Conservation (phyloP, 1,139 yeast genomes). For the Kluyveromyces sp. region DNA sequence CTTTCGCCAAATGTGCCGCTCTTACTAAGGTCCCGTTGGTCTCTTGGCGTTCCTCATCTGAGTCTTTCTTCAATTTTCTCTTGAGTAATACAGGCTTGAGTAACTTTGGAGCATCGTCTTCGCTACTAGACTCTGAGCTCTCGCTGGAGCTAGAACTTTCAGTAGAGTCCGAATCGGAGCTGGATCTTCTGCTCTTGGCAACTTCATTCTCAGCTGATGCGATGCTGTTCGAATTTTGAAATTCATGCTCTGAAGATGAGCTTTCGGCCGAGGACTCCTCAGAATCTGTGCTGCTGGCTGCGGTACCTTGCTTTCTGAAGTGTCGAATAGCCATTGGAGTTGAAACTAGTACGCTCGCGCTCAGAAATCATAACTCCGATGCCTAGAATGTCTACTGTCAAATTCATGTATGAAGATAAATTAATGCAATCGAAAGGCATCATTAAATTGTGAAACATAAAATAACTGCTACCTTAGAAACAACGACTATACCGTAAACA, state of each 20-base stretch:
- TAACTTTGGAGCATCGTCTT: slow-evolving; percentile 9
- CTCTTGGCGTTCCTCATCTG: slow-evolving; percentile 6
- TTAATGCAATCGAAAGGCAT: too few species aligned
- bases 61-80: slow-evolving; percentile 2
- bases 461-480: too few species aligned
- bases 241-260: background rate
- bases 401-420: too few species aligned
- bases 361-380: too few species aligned
- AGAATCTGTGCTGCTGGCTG: background rate
- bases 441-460: background rate
- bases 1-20: slow-evolving; percentile 17
- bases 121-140: background rate
- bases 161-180: background rate
- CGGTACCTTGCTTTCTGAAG: slow-evolving; percentile 5
- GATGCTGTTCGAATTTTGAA: background rate
- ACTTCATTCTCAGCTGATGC: background rate
- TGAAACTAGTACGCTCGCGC: background rate
- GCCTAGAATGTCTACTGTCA: too few species aligned
- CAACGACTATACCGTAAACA: background rate
- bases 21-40: slow-evolving; percentile 13
- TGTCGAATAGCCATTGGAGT: slow-evolving; percentile 10
- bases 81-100: slow-evolving; percentile 27
- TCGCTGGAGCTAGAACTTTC: background rate
- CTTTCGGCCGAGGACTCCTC: background rate
- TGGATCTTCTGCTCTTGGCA: background rate